These are phyloP conservation scores for Sporothrix brunneoviolacea DNA, from an alignment of 2,329 filamentous ascomycete species.

Conservation along the genomic window DNA sequence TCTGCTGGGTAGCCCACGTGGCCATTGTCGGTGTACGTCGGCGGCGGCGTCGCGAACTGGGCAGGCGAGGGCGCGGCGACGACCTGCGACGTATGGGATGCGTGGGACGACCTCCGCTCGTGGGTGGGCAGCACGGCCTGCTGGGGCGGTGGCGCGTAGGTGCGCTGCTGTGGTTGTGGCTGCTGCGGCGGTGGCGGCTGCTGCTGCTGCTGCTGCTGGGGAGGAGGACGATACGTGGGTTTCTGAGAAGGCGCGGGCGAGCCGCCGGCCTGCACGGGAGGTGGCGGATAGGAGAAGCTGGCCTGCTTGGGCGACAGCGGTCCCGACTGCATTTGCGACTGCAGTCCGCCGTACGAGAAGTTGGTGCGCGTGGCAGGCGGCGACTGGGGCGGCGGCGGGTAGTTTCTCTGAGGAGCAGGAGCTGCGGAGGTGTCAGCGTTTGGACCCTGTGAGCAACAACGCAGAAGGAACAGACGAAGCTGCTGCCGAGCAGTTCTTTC, in stretches of 20 bases:
- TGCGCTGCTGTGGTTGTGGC: conserved; percentile 24
- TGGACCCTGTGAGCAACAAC: background rate
- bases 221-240: conserved; percentile 28
- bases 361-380: conserved; percentile 30
- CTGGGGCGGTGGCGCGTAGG: conserved; percentile 22
- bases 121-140: conserved; percentile 30
- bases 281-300: conserved; percentile 30
- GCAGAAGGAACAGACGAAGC: too few relatives aligned
- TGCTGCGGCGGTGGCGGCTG: conserved; percentile 23
- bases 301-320: conserved; percentile 17
- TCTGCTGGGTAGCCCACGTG: conserved; percentile 25
- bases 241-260: conserved; percentile 24
- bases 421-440: conserved; percentile 6
- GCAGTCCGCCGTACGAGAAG: conserved; percentile 27
- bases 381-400: conserved; percentile 31
- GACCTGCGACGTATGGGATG: background rate
- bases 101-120: conserved; percentile 27
- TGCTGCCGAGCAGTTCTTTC: too few relatives aligned
- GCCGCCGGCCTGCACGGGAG: conserved; percentile 26
- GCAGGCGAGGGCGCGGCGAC: conserved; percentile 12
- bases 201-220: conserved; percentile 23
- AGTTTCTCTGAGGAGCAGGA: conserved; percentile 22
- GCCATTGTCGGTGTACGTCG: conserved; percentile 24
- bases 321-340: conserved; percentile 26
- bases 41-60: conserved; percentile 24